phyloP scores from a whole-genome alignment of 1,139 yeast species.

The Nakaseomyces uthaithaninus region DNA sequence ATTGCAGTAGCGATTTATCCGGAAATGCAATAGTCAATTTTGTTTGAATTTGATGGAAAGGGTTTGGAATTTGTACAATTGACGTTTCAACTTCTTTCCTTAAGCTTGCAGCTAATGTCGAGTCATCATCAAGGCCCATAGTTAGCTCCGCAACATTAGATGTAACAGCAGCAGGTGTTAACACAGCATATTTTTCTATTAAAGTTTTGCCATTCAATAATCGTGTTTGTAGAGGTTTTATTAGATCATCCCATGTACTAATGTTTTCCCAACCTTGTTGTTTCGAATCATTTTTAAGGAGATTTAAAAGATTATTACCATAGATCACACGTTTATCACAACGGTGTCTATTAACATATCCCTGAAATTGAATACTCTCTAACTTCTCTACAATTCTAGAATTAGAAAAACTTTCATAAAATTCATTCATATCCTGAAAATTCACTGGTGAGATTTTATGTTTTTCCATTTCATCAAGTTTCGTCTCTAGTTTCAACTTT shows the following conservation, averaged over 20 bases:
- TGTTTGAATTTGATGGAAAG: constrained; percentile 79
- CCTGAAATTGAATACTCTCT: constrained; percentile 46
- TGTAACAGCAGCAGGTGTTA: constrained; percentile 81
- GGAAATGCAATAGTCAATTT: constrained; percentile 92
- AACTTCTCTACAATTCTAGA: constrained; percentile 44
- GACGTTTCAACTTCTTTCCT: constrained; percentile 36
- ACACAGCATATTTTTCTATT: constrained; percentile 71
- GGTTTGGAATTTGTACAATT: constrained; percentile 42
- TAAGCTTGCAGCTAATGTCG: constrained; percentile 21
- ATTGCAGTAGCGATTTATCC: constrained; percentile 82
- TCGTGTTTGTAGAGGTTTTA: constrained; percentile 33
- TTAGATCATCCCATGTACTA: constrained; percentile 22
- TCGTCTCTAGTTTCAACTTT: constrained; percentile 31
- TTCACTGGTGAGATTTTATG: constrained; percentile 31
- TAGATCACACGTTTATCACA: constrained; percentile 51
- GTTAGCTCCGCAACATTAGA: constrained; percentile 60
- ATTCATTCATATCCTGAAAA: constrained; percentile 42
- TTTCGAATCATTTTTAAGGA: constrained; percentile 21
- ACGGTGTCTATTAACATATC: constrained; percentile 58
- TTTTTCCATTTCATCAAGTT: constrained; percentile 10
- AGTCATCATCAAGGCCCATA: constrained; percentile 24
- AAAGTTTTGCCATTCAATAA: constrained; percentile 38
- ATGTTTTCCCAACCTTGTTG: constrained; percentile 5
- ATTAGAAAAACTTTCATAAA: constrained; percentile 50
- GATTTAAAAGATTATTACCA: constrained; percentile 41